These are phyloP conservation scores for Colletotrichum gloeosporioides DNA, from an alignment of 2,329 filamentous ascomycete species.

Conservation along the genomic window DNA sequence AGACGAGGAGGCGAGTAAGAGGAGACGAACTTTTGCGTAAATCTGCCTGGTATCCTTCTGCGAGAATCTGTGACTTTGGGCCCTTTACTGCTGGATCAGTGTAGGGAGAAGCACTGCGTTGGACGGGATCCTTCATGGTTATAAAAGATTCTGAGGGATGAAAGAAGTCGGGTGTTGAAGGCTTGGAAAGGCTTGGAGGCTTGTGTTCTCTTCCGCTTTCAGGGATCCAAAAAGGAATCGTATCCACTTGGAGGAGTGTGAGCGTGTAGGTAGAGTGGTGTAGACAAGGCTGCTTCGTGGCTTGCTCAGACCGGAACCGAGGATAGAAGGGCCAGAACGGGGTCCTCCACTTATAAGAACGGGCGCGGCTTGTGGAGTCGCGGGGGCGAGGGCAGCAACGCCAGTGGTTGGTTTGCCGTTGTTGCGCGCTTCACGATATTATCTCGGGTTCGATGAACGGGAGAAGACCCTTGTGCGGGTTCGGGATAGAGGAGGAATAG, in stretches of 20 bases:
- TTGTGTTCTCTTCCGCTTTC: constrained; percentile 22
- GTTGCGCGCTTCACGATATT: constrained; percentile 20
- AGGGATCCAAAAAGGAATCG: constrained; percentile 16
- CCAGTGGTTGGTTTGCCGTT: neutral
- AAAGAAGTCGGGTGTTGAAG: constrained; percentile 16
- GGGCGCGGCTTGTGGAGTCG: constrained; percentile 20
- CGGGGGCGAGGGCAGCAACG: constrained; percentile 5
- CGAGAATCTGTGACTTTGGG: constrained; percentile 42
- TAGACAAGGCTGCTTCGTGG: constrained; percentile 15
- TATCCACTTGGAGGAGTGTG: constrained; percentile 15
- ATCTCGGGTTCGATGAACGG: constrained; percentile 16
- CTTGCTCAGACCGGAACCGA: constrained; percentile 17
- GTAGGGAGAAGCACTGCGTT: constrained; percentile 42
- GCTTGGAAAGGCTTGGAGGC: constrained; percentile 19
- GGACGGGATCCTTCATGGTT: constrained; percentile 48
- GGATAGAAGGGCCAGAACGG: constrained; percentile 20
- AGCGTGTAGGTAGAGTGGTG: neutral
- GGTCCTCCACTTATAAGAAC: constrained; percentile 20
- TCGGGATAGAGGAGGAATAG: constrained; percentile 13
- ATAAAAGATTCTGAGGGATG: constrained; percentile 27
- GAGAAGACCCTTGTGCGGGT: constrained; percentile 10
- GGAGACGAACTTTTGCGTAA: constrained; percentile 47
- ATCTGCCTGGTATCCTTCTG: constrained; percentile 35
- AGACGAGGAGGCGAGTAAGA: constrained; percentile 10
- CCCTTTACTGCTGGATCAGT: constrained; percentile 43